phyloP scores from a whole-genome alignment of 495 filamentous ascomycete species.

The Evernia prunastri region DNA sequence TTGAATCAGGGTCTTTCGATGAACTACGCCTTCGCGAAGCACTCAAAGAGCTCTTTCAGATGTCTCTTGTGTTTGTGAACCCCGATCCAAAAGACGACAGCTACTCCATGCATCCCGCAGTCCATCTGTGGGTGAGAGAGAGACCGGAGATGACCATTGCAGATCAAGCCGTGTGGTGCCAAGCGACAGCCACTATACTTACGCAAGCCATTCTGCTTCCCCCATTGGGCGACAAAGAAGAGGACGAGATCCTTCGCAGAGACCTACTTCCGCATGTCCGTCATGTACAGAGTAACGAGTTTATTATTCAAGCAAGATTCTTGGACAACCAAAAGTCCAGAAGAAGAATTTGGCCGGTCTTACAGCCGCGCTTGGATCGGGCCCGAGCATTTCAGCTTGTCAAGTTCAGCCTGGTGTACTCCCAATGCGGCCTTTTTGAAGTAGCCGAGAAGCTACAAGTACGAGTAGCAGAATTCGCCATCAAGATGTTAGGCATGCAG shows the following conservation, averaged over 20 bases:
- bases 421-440: constrained; percentile 28
- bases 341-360: constrained; percentile 16
- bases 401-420: constrained; percentile 36
- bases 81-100: constrained; percentile 23
- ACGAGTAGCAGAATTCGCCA: constrained; percentile 23
- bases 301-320: constrained; percentile 15
- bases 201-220: constrained; percentile 29
- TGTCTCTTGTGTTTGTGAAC: constrained; percentile 32
- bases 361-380: constrained; percentile 10
- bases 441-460: constrained; percentile 29
- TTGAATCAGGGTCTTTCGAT: constrained; percentile 16
- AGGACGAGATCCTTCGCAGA: constrained; percentile 12
- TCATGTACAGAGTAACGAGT: constrained; percentile 24
- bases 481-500: constrained; percentile 21
- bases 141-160: constrained; percentile 30
- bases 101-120: constrained; percentile 39
- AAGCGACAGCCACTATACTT: constrained; percentile 31
- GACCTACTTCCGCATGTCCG: constrained; percentile 28
- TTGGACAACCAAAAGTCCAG: constrained; percentile 19
- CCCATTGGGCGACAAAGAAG: constrained; percentile 21
- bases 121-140: constrained; percentile 38
- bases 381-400: constrained; percentile 24
- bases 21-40: constrained; percentile 26
- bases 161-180: constrained; percentile 37
- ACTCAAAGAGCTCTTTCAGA: constrained; percentile 28